These are phyloP conservation scores for Torulaspora globosa DNA, from an alignment of 1,139 yeast species.

Conservation along the genomic window DNA sequence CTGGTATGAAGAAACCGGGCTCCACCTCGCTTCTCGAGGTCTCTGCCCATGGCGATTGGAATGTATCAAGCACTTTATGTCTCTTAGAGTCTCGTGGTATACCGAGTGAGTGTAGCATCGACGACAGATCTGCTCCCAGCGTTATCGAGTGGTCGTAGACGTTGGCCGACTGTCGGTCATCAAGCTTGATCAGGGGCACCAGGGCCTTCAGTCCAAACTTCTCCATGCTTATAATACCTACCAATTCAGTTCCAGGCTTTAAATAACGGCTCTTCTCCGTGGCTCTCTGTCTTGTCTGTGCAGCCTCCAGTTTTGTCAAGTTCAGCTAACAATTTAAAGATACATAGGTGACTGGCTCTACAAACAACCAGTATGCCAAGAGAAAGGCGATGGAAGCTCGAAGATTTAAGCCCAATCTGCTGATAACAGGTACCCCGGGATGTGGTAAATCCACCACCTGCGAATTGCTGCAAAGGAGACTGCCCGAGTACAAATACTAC, in stretches of 20 bases:
- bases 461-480: constrained; percentile 51
- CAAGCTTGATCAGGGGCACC: constrained; percentile 52
- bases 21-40: constrained; percentile 88
- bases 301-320: not conserved
- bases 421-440: constrained; percentile 96
- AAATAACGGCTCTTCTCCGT: not conserved
- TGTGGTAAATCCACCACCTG: constrained; percentile 93
- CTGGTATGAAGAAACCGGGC: constrained; percentile 55
- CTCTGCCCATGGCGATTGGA: constrained; percentile 93
- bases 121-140: constrained; percentile 76
- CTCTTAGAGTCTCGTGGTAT: constrained; percentile 27
- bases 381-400: constrained; percentile 19
- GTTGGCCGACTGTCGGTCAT: constrained; percentile 24
- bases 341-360: not conserved
- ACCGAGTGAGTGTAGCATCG: constrained; percentile 53
- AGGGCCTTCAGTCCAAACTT: constrained; percentile 76
- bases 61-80: constrained; percentile 54
- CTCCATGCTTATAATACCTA: constrained; percentile 37
- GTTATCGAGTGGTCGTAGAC: constrained; percentile 46
- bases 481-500: constrained; percentile 52
- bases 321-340: not conserved
- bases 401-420: constrained; percentile 60
- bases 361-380: not conserved
- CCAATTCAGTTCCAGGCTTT: not conserved
- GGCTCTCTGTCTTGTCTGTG: not conserved